phyloP scores from a whole-genome alignment of 176 grass and related monocot species.

The Oryza australiensis region DNA sequence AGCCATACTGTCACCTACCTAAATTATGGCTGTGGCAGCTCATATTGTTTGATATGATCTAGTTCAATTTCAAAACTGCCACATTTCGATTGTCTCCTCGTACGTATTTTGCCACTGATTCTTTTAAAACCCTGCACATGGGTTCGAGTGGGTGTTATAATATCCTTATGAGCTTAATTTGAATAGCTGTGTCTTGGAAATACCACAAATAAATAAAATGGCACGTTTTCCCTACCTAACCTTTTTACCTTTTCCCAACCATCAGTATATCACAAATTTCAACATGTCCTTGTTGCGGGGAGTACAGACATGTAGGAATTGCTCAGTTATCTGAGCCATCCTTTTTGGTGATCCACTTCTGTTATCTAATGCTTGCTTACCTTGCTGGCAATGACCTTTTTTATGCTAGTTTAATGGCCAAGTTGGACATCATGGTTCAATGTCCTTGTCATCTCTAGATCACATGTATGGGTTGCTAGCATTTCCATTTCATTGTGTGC shows the following conservation, averaged over 20 bases:
- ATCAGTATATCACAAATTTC: constrained; percentile 24
- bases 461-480: constrained; percentile 4
- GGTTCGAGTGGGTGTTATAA: constrained; percentile 14
- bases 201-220: constrained; percentile 18
- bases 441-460: constrained; percentile 32
- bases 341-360: constrained; percentile 27
- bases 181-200: neutral
- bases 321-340: constrained; percentile 46
- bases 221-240: neutral
- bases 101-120: neutral
- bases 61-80: neutral
- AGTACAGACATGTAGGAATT: constrained; percentile 37
- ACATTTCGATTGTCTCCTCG: constrained; percentile 7
- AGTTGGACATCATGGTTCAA: neutral
- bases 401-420: neutral
- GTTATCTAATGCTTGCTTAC: constrained; percentile 28
- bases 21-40: neutral
- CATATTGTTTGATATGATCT: neutral
- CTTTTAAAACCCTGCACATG: constrained; percentile 8
- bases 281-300: constrained; percentile 24
- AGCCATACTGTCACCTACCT: constrained; percentile 3
- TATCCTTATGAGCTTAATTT: constrained; percentile 19
- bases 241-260: constrained; percentile 5
- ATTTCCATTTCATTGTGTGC: constrained; percentile 18
- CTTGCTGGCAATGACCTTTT: neutral